These are phyloP conservation scores for Thalia dealbata DNA, from an alignment of 176 grass and related monocot genomes.

Conservation along the genomic window DNA sequence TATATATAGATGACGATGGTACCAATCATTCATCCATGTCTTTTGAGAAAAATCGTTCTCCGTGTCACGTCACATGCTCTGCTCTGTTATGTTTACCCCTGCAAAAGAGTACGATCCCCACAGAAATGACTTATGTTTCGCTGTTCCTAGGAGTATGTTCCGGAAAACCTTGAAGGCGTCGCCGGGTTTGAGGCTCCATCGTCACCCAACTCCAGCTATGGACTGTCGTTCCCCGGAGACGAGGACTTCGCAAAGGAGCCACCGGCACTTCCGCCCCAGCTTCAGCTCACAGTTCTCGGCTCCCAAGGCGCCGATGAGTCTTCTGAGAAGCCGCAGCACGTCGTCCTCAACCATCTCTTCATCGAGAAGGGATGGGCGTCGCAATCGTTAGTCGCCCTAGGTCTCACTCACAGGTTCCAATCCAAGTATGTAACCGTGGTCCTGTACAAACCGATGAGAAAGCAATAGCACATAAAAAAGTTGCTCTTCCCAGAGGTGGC, in stretches of 20 bases:
- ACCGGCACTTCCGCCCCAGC: conserved; percentile 69
- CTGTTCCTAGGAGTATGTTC: conserved; percentile 65
- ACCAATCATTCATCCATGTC: too few species aligned
- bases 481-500: background rate
- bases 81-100: too few species aligned
- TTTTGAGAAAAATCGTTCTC: too few species aligned
- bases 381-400: conserved; percentile 64
- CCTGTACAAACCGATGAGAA: conserved; percentile 74
- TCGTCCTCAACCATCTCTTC: conserved; percentile 74
- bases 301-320: conserved; percentile 36
- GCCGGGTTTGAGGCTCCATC: conserved; percentile 57
- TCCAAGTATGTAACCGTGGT: conserved; percentile 89
- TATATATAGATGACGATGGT: too few species aligned
- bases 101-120: background rate
- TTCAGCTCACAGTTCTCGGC: conserved; percentile 70
- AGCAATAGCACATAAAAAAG: conserved; percentile 7
- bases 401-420: conserved; percentile 67
- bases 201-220: conserved; percentile 67
- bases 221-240: conserved; percentile 35
- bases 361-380: conserved; percentile 83
- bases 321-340: conserved; percentile 50
- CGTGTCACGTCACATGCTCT: too few species aligned
- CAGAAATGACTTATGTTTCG: background rate
- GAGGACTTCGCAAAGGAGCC: conserved; percentile 64
- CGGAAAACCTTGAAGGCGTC: conserved; percentile 66